phyloP scores from a whole-genome alignment of 2,329 filamentous ascomycete genomes.

The Xylariaceae sp. region DNA sequence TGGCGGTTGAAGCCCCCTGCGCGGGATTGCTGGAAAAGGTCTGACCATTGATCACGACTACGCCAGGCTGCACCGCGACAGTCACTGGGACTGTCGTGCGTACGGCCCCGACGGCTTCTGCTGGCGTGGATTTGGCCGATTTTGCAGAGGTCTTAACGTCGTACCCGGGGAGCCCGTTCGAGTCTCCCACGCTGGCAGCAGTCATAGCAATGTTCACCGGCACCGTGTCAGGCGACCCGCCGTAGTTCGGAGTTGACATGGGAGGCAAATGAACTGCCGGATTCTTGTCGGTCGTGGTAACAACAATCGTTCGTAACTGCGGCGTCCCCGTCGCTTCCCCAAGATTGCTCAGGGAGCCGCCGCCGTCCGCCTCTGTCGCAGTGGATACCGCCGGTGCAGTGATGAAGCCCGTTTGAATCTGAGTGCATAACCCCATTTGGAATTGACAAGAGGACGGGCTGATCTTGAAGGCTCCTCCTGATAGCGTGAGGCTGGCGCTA shows the following conservation, averaged over 20 bases:
- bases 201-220: too few relatives aligned
- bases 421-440: constrained; percentile 23
- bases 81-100: constrained; percentile 28
- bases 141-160: constrained; percentile 12
- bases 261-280: constrained; percentile 40
- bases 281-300: constrained; percentile 46
- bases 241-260: constrained; percentile 32
- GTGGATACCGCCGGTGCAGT: too few relatives aligned
- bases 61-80: constrained; percentile 35
- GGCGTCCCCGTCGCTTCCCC: constrained; percentile 25
- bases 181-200: too few relatives aligned
- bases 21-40: constrained; percentile 34
- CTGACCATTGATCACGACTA: constrained; percentile 39
- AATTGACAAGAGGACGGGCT: constrained; percentile 23
- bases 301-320: constrained; percentile 28
- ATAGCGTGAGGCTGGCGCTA: constrained; percentile 18
- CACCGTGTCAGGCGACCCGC: too few relatives aligned
- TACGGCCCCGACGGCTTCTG: constrained; percentile 3
- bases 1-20: constrained; percentile 29
- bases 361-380: too few relatives aligned
- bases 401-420: too few relatives aligned
- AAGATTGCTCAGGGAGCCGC: too few relatives aligned
- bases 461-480: too few relatives aligned
- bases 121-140: constrained; percentile 7
- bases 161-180: constrained; percentile 20